Evolutionary conservation across 2,329 filamentous ascomycete genomes (phyloP).

Genomic region (Claviceps pusilla): DNA sequence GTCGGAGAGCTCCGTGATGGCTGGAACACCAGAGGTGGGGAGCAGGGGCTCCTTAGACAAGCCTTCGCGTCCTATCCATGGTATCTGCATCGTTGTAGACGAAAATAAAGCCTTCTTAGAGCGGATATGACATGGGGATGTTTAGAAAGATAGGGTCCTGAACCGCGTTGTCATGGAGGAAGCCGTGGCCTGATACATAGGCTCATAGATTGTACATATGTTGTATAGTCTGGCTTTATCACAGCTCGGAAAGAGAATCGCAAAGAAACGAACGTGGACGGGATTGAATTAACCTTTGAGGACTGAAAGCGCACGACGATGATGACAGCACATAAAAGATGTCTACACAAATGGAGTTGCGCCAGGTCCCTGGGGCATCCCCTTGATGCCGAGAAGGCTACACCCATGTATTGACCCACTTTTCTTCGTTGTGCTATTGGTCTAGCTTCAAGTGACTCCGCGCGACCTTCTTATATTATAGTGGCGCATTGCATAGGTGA

Average conservation of each 20-base stretch:
- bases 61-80: conserved; percentile 21
- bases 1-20: conserved; percentile 15
- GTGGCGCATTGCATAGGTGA: no score
- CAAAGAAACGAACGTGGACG: not conserved
- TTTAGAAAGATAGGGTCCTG: conserved; percentile 8
- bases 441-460: no score
- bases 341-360: not conserved
- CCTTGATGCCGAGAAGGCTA: no score
- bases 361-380: not conserved
- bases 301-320: not conserved
- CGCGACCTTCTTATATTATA: no score
- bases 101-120: conserved; percentile 7
- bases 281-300: not conserved
- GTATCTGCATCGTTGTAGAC: conserved; percentile 21
- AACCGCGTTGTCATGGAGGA: conserved; percentile 5
- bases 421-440: no score
- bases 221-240: no score
- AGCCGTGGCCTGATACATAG: not conserved
- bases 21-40: conserved; percentile 20
- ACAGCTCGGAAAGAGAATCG: not conserved
- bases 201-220: not conserved
- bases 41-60: conserved; percentile 18
- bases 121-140: conserved; percentile 3
- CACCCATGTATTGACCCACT: no score
- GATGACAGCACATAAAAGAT: not conserved